Conservation (phyloP, 306 rosid genomes). For the Cucurbita moschata region DNA sequence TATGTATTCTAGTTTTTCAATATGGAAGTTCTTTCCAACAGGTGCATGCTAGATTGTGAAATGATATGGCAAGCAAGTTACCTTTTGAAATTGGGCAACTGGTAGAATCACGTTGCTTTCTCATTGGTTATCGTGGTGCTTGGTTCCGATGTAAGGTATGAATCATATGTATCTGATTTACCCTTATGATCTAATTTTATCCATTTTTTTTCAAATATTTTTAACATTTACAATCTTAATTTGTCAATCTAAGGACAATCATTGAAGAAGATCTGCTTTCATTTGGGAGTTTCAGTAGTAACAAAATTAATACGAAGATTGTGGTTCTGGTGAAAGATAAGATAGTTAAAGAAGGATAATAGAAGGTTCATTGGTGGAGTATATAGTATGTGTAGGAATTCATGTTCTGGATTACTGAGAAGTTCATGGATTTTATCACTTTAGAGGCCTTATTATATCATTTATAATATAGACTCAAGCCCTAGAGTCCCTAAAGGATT, state of each 20-base stretch:
- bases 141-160: conserved; percentile 85
- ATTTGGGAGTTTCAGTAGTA: background rate
- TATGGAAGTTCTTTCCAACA: background rate
- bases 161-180: background rate
- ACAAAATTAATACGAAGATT: background rate
- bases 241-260: background rate
- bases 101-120: conserved; percentile 42
- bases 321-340: background rate
- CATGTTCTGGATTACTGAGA: background rate
- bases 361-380: background rate
- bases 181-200: background rate
- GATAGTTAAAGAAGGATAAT: background rate
- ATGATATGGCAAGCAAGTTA: conserved; percentile 18
- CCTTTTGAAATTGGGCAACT: conserved; percentile 45
- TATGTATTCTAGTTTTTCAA: background rate
- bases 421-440: background rate
- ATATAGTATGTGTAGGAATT: background rate
- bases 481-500: background rate
- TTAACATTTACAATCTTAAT: background rate
- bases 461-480: background rate
- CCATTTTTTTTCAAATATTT: background rate
- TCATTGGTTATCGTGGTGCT: conserved; percentile 59
- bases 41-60: background rate
- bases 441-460: background rate
- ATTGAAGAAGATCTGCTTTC: background rate